Evolutionary conservation across 345 rosid species (phyloP), one percentile per base, ranked within the genome.

Genomic region (Hirschfeldia incana): DNA sequence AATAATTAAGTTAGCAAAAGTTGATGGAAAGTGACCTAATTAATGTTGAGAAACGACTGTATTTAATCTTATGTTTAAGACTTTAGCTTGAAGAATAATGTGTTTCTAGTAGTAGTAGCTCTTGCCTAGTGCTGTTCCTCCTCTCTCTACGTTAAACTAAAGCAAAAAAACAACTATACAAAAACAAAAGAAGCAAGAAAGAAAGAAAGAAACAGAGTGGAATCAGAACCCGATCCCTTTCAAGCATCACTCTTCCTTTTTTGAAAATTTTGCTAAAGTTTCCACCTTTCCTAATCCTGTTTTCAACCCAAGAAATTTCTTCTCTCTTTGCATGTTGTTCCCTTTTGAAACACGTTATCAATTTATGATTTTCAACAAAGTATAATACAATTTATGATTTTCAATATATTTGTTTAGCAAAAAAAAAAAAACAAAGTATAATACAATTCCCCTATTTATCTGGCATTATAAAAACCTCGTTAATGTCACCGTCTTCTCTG

Each of bases 261-360:
- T 75, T 75, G 79, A 80, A 74, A 80, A 80, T 63, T 36, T 75
- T 64, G 82, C 16, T 26, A 78, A 78, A 78, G 73, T 58, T 57
- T 37, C 42, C 57, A 49, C 33, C 67, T 78, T 72, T 78, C 67
- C 21, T 21, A 21, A 21, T 21, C 21, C 57, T 71, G 74, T 26
- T 67, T 73, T 73, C 73, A 66, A 42, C 73, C 51, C 62, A 74
- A 49, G 34, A 64, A 64, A 28, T 46, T 77, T 69, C 58, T 70
- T 34, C 32, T 49, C 30, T 63, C 39, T 17, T 61, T 74, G 75
- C 79, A 30, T 68, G 65, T 51, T 67, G 65, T 36, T 67, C 57
- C 65, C 72, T 65, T 75, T 66, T 9, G 71, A 34, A 79, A 62
- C 82, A 74, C 78, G 78, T 61, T 68, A 73, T 72, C 46, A 73